A percentile compares a stretch with the other conserved stretches of the same genome.
Evolutionary conservation across 306 rosid genomes (phyloP).

Genomic region (Cucurbita ficifolia): DNA sequence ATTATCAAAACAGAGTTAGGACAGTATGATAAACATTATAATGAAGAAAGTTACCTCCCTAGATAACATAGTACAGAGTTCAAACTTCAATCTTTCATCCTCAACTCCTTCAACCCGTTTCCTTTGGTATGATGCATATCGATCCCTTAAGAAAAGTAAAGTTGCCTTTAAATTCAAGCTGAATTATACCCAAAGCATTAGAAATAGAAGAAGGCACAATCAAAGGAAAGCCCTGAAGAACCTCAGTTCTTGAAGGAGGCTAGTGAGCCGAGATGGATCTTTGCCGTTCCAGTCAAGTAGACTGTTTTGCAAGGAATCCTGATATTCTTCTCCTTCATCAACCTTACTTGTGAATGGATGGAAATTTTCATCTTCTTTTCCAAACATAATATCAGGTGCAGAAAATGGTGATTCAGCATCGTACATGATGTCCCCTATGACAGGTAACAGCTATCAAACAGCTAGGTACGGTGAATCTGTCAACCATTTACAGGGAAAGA

Average conservation of each 20-base stretch:
- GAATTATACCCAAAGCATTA: not conserved
- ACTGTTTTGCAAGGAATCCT: constrained; percentile 13
- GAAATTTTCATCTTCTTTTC: constrained; percentile 59
- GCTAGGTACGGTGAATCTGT: not conserved
- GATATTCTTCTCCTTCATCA: constrained; percentile 19
- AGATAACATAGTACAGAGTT: constrained; percentile 57
- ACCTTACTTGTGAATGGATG: constrained; percentile 36
- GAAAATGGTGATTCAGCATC: constrained; percentile 47
- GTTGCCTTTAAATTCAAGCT: not conserved
- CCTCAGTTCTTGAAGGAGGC: constrained; percentile 69
- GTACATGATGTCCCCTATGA: constrained; percentile 58
- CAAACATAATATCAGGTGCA: constrained; percentile 79
- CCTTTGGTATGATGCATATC: constrained; percentile 43
- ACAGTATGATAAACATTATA: not conserved
- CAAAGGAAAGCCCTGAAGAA: not conserved
- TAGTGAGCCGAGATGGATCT: constrained; percentile 58
- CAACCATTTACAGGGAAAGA: not conserved
- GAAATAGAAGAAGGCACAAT: not conserved
- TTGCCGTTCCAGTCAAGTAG: constrained; percentile 54
- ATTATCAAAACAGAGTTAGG: not conserved
- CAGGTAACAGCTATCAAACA: constrained; percentile 7
- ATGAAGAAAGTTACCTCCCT: constrained; percentile 53
- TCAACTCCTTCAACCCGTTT: constrained; percentile 61
- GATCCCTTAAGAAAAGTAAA: constrained; percentile 43
- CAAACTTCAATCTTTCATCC: constrained; percentile 82